Base-by-base conservation (phyloP, 1,284 basidiomycete genomes). In the Ceratobasidium sp. region DNA sequence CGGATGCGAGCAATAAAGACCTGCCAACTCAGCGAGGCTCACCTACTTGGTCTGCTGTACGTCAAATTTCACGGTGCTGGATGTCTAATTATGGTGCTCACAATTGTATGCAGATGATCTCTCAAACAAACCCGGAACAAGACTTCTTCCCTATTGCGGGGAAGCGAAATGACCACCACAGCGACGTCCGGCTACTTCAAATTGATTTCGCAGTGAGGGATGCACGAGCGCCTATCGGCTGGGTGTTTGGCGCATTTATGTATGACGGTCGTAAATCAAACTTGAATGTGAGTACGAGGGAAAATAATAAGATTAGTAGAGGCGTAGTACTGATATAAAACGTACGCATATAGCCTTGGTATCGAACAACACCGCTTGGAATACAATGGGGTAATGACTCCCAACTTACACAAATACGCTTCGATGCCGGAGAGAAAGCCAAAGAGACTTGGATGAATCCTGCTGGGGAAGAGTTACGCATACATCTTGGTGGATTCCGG, bases 211-310 rank as follows among this genome's bases (percentile, higher is more conserved):
- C 77, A 15, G 67, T 69, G 10, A 61, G 67, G 17, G 77, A 77
- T 54, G 56, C 44, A 15, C 77, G 77, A 33, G 28, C 77, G 28
- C 77, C 77, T n/a, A 64, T 77, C 56, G 67, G 77, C 9, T 77
- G 77, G 77, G 77, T 77, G 15, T 77, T 77, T 54, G 77, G 77
- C 48, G 69, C 67, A 12, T 77, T 77, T 42, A 77, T 77, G 77
- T 77, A 77, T 67, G 57, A 77, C n/a, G 65, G 56, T 40, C 62
- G 17, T 28, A 44, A 62, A 46, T 38, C 48, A 40, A 23, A 78
- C 20, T 64, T 50, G n/a, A 65, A 44, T 26, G 23, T 64, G 33
- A 40, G 44, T 26, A 17, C 48, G 26, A 38, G 13, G 33, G 33
- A 33, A 33, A 33, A 33, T 33, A 33, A 33, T 33, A 33, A 33